phyloP scores from a whole-genome alignment of 1,284 basidiomycete species.

The Volvariella volvacea region DNA sequence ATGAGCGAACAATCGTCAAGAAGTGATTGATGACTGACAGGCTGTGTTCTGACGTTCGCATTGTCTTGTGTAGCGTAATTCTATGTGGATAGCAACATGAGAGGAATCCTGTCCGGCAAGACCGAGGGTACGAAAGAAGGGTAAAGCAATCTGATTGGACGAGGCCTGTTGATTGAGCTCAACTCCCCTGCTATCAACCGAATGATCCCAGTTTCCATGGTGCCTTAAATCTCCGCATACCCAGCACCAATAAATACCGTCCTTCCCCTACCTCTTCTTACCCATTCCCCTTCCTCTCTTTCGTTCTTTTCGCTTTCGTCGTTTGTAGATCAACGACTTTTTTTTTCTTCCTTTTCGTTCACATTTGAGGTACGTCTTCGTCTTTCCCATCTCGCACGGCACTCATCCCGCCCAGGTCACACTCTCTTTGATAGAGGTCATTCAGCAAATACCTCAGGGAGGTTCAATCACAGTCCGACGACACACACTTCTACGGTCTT shows the following conservation, averaged over 20 bases:
- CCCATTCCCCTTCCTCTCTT: constrained; percentile 22
- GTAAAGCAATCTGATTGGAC: too few species aligned
- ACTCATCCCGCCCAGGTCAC: constrained; percentile 36
- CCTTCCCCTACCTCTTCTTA: constrained; percentile 6
- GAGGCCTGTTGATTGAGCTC: too few species aligned
- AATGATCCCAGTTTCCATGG: constrained; percentile 1
- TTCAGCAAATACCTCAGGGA: constrained; percentile 48
- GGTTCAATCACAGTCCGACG: constrained; percentile 37
- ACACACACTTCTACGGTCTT: constrained; percentile 45
- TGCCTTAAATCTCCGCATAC: constrained; percentile 15
- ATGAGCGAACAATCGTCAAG: too few species aligned
- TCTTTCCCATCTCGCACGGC: constrained; percentile 1
- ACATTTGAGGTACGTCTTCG: constrained; percentile 34
- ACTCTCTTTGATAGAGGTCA: constrained; percentile 66
- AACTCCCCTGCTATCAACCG: too few species aligned
- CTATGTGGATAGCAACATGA: too few species aligned
- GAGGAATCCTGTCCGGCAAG: too few species aligned
- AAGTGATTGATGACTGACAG: neutral
- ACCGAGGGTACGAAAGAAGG: too few species aligned
- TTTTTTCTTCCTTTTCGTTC: constrained; percentile 51
- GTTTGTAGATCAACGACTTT: constrained; percentile 54
- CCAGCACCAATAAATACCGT: constrained; percentile 14
- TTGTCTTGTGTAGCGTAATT: too few species aligned
- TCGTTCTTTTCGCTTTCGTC: constrained; percentile 29
- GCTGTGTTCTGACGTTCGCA: too few species aligned